Evolutionary conservation across 345 rosid genomes (phyloP).

Genomic region (Lagerstroemia speciosa): DNA sequence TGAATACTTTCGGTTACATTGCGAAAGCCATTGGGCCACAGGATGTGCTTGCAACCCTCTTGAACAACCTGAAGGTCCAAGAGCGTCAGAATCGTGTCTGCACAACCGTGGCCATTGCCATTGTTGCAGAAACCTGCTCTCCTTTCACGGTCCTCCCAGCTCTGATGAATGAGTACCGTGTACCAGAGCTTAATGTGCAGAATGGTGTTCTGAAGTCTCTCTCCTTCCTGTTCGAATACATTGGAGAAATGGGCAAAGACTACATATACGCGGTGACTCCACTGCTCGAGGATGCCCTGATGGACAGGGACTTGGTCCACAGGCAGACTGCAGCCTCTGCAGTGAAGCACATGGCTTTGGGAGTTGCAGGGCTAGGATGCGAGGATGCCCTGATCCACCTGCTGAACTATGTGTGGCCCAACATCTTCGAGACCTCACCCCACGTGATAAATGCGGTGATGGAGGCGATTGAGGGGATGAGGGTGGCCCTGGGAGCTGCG

Average conservation of each 20-base stretch:
- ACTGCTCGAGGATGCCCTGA: conserved; percentile 91
- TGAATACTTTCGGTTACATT: conserved; percentile 94
- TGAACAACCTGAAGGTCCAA: conserved; percentile 98
- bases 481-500: conserved; percentile 91
- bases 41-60: conserved; percentile 87
- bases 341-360: conserved; percentile 95
- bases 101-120: conserved; percentile 97
- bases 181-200: conserved; percentile 97
- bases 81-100: conserved; percentile 99
- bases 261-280: conserved; percentile 98
- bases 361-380: conserved; percentile 97
- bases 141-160: conserved; percentile 96
- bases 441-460: conserved; percentile 95
- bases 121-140: conserved; percentile 95
- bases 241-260: conserved; percentile 99
- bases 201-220: conserved; percentile 95
- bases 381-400: conserved; percentile 92
- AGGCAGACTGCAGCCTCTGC: conserved; percentile 99
- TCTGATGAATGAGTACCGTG: conserved; percentile 94
- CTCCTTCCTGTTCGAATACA: conserved; percentile 92
- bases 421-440: conserved; percentile 96
- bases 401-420: conserved; percentile 95
- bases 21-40: conserved; percentile 99
- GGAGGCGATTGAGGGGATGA: conserved; percentile 98
- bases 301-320: conserved; percentile 97